phyloP scores from a whole-genome alignment of 345 rosid species.

The Dovyalis caffra region DNA sequence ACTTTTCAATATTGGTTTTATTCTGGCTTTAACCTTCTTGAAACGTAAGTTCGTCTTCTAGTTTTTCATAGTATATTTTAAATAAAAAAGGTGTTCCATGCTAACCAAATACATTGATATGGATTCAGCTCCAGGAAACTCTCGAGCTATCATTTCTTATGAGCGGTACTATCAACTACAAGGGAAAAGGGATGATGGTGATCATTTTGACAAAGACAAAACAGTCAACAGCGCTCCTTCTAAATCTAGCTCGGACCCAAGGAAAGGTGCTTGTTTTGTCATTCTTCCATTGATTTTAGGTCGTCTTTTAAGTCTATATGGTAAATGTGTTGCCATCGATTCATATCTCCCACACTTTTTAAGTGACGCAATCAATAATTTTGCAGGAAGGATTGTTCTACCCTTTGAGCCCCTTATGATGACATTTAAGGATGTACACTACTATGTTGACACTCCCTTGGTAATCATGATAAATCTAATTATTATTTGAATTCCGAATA shows the following conservation, averaged over 20 bases:
- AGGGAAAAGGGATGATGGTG: slow-evolving; percentile 34
- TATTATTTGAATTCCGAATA: neutral
- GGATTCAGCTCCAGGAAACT: slow-evolving; percentile 68
- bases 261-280: slow-evolving; percentile 21
- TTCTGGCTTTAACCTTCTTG: no score
- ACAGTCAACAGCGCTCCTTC: neutral
- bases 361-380: neutral
- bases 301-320: no score
- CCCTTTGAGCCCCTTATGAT: slow-evolving; percentile 61
- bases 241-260: neutral
- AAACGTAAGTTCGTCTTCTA: slow-evolving; percentile 42
- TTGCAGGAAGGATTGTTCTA: slow-evolving; percentile 58
- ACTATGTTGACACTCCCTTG: slow-evolving; percentile 58
- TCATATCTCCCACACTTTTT: no score
- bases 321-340: no score
- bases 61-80: no score
- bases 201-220: neutral
- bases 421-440: slow-evolving; percentile 58
- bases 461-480: slow-evolving; percentile 33
- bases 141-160: slow-evolving; percentile 62
- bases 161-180: slow-evolving; percentile 50
- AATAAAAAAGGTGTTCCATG: no score
- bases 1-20: slow-evolving; percentile 58
- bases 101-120: no score
- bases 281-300: no score